Evolutionary conservation across 2,329 filamentous ascomycete genomes (phyloP).

Genomic region (Pseudopyricularia cyperi): DNA sequence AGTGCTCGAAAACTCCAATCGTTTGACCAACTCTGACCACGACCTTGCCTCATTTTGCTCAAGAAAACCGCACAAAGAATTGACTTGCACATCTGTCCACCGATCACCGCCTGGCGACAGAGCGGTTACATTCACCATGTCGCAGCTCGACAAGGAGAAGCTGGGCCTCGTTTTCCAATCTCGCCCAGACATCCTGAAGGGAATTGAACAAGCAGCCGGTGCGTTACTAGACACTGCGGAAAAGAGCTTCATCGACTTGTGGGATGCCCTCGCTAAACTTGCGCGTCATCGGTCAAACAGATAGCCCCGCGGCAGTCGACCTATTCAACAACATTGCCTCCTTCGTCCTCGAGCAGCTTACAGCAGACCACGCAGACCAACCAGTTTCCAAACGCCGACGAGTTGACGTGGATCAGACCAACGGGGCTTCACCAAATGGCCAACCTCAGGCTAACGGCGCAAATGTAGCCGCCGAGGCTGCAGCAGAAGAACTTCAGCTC

Average conservation of each 20-base stretch:
- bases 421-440: conserved; percentile 1
- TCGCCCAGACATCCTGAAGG: conserved; percentile 41
- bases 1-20: neutral
- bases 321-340: conserved; percentile 44
- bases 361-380: conserved; percentile 17
- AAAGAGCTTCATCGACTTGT: neutral
- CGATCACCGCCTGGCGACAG: too few relatives aligned
- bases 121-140: neutral
- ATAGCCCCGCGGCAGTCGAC: conserved; percentile 32
- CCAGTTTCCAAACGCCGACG: conserved; percentile 39
- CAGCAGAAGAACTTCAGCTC: conserved; percentile 37
- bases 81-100: too few relatives aligned
- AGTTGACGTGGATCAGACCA: conserved; percentile 22
- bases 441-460: neutral
- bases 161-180: conserved; percentile 39
- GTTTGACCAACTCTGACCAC: neutral
- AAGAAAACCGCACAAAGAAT: too few relatives aligned
- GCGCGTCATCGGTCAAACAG: conserved; percentile 15
- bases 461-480: conserved; percentile 10
- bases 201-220: conserved; percentile 41
- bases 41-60: neutral
- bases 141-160: conserved; percentile 35
- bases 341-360: conserved; percentile 33
- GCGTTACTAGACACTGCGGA: conserved; percentile 8
- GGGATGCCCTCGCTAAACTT: neutral